Evolutionary conservation across 192 early-diverging fungal species (phyloP).

Genomic region (Backusella psychrophila): DNA sequence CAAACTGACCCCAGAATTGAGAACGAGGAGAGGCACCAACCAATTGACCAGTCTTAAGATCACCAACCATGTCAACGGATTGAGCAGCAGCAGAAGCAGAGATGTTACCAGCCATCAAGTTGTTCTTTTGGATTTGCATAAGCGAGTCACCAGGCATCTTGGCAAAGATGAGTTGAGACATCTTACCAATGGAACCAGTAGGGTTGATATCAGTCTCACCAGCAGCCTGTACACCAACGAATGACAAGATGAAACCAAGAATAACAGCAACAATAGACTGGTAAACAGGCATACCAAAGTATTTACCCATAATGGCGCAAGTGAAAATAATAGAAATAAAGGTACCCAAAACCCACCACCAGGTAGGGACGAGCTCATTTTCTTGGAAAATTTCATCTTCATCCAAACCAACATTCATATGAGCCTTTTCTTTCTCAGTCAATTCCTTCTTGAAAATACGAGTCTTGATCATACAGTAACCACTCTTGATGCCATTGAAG

Average conservation of each 20-base stretch:
- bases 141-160: slow-evolving; percentile 42
- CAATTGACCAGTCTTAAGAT: slow-evolving; percentile 69
- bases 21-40: slow-evolving; percentile 62
- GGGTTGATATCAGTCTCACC: slow-evolving; percentile 72
- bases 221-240: slow-evolving; percentile 61
- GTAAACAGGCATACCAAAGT: slow-evolving; percentile 57
- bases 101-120: slow-evolving; percentile 63
- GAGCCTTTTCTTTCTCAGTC: slow-evolving; percentile 7
- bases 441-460: slow-evolving; percentile 9
- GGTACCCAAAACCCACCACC: slow-evolving; percentile 55
- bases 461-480: slow-evolving; percentile 10
- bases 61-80: slow-evolving; percentile 69
- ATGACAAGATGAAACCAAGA: slow-evolving; percentile 61
- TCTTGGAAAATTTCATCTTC: slow-evolving; percentile 40
- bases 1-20: slow-evolving; percentile 62
- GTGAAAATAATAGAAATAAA: slow-evolving; percentile 53
- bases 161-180: slow-evolving; percentile 64
- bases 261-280: slow-evolving; percentile 60
- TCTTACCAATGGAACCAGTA: slow-evolving; percentile 61
- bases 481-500: neutral
- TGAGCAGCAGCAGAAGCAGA: slow-evolving; percentile 54
- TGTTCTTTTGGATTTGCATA: slow-evolving; percentile 46
- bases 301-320: slow-evolving; percentile 49
- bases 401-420: slow-evolving; percentile 16
- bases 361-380: slow-evolving; percentile 51